Percentiles rank a stretch among this genome's conserved stretches.
phyloP scores from a whole-genome alignment of 1,139 yeast genomes.

The Wickerhamomyces sp. region DNA sequence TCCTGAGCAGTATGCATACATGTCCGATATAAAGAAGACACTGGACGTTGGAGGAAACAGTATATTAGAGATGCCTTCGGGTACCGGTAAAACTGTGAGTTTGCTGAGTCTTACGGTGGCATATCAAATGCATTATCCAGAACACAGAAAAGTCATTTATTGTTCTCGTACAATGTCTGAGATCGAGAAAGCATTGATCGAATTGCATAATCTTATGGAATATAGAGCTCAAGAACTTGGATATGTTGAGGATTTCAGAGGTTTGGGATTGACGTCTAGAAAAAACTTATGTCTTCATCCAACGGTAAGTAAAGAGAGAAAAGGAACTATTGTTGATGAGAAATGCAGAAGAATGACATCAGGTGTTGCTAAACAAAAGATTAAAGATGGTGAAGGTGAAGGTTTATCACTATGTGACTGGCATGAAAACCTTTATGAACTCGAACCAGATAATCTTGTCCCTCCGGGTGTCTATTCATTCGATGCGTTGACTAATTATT shows the following conservation, averaged over 20 bases:
- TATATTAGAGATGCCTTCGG: conserved; percentile 99
- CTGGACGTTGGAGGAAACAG: conserved; percentile 97
- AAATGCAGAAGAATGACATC: conserved; percentile 92
- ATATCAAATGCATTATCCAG: conserved; percentile 93
- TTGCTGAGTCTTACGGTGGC: conserved; percentile 87
- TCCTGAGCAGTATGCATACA: conserved; percentile 97
- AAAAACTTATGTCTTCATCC: conserved; percentile 93
- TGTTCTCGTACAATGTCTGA: conserved; percentile 99
- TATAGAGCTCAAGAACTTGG: conserved; percentile 81
- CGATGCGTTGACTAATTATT: conserved; percentile 71
- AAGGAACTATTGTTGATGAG: conserved; percentile 94
- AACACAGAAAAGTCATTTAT: conserved; percentile 87
- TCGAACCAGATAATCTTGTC: conserved; percentile 81
- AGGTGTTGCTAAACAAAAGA: conserved; percentile 72
- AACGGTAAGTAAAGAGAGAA: conserved; percentile 76
- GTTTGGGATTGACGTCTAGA: conserved; percentile 89
- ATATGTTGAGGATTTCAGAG: conserved; percentile 80
- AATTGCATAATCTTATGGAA: conserved; percentile 82
- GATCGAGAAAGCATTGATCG: conserved; percentile 96
- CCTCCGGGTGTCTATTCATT: conserved; percentile 95
- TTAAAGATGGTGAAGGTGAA: conserved; percentile 55
- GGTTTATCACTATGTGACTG: conserved; percentile 67
- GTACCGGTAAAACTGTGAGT: conserved; percentile 96
- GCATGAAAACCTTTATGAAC: conserved; percentile 82
- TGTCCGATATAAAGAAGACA: conserved; percentile 92